Evolutionary conservation across 73 alveolate species (phyloP).

Genomic region (Uronychia binucleata): DNA sequence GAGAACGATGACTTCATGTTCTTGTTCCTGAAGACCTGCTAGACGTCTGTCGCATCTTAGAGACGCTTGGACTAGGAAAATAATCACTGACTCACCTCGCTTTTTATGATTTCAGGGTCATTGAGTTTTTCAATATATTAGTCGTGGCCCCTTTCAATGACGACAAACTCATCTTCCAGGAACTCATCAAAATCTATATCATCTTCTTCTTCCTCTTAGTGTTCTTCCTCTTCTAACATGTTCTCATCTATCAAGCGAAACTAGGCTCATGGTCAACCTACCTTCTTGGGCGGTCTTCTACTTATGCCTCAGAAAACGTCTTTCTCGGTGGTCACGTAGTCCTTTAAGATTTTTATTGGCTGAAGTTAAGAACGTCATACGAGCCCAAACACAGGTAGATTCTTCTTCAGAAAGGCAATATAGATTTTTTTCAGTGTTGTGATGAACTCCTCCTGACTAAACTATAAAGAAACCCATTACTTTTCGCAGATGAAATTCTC

Average conservation of each 20-base stretch:
- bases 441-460: background rate
- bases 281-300: constrained; percentile 34
- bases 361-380: background rate
- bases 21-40: background rate
- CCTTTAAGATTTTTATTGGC: constrained; percentile 23
- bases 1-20: background rate
- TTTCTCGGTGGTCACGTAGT: constrained; percentile 51
- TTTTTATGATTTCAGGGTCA: constrained; percentile 13
- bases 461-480: background rate
- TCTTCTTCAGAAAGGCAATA: background rate
- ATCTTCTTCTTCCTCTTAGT: constrained; percentile 27
- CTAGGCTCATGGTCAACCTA: background rate
- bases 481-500: constrained; percentile 6
- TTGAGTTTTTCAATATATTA: constrained; percentile 17
- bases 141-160: constrained; percentile 14
- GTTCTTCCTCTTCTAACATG: constrained; percentile 21
- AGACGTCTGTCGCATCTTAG: background rate
- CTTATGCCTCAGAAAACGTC: constrained; percentile 30
- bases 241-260: constrained; percentile 12
- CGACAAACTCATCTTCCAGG: constrained; percentile 41
- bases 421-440: background rate
- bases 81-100: constrained; percentile 17
- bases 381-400: constrained; percentile 23
- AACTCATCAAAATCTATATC: background rate
- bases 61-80: background rate